phyloP scores from a whole-genome alignment of 306 rosid genomes.

The Citrullus colocynthis region DNA sequence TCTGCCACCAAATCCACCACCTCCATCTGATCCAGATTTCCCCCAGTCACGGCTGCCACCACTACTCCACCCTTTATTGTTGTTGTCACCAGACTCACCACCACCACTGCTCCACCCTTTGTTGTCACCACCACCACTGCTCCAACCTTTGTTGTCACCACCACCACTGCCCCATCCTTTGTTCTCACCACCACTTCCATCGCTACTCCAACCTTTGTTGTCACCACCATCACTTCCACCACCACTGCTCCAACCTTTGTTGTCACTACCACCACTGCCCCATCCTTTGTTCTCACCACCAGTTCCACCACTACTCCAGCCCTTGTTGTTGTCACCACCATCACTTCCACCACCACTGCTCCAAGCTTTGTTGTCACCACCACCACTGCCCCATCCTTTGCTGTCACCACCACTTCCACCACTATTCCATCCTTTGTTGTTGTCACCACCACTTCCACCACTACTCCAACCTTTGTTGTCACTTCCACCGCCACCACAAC shows the following conservation, averaged over 20 bases:
- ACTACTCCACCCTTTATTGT: slow-evolving; percentile 26
- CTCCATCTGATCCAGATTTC: slow-evolving; percentile 25
- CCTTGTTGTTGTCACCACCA: not conserved
- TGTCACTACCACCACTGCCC: slow-evolving; percentile 11
- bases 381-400: not conserved
- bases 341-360: slow-evolving; percentile 24
- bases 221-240: slow-evolving; percentile 41
- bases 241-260: slow-evolving; percentile 29
- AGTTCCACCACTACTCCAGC: slow-evolving; percentile 23
- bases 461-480: slow-evolving; percentile 35
- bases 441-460: slow-evolving; percentile 7
- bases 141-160: slow-evolving; percentile 23
- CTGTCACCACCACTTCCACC: not conserved
- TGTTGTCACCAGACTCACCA: not conserved
- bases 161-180: slow-evolving; percentile 35
- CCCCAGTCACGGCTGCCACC: not conserved
- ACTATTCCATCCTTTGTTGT: slow-evolving; percentile 25
- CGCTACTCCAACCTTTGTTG: slow-evolving; percentile 28
- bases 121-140: slow-evolving; percentile 19
- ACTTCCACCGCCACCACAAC: not conserved
- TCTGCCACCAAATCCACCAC: slow-evolving; percentile 42
- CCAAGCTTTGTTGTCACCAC: slow-evolving; percentile 42
- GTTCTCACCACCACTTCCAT: slow-evolving; percentile 41
- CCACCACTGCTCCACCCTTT: slow-evolving; percentile 31
- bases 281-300: slow-evolving; percentile 20